These are phyloP conservation scores for Haplosporangium gracile DNA, from an alignment of 192 early-diverging fungal species.

Conservation along the genomic window DNA sequence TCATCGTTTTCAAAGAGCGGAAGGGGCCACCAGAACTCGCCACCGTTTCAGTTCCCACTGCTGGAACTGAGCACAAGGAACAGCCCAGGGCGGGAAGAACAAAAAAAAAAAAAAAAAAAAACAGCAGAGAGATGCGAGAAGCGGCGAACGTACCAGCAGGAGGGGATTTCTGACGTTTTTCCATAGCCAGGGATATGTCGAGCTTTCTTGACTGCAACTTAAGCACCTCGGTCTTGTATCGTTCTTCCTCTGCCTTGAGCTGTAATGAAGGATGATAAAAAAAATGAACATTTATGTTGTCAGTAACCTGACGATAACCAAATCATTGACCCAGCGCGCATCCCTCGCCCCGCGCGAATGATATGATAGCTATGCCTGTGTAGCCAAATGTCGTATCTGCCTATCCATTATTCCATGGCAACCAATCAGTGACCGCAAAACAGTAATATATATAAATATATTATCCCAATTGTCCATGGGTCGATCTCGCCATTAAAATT, in stretches of 20 bases:
- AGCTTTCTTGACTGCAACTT: slow-evolving; percentile 57
- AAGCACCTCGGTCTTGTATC: slow-evolving; percentile 58
- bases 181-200: slow-evolving; percentile 48
- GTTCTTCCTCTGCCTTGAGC: slow-evolving; percentile 58
- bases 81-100: neutral
- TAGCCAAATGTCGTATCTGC: neutral
- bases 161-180: slow-evolving; percentile 46
- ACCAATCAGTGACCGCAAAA: neutral
- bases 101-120: slow-evolving; percentile 13
- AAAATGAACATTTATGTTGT: neutral
- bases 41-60: neutral
- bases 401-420: neutral
- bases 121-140: neutral
- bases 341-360: neutral
- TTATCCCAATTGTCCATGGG: neutral
- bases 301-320: neutral
- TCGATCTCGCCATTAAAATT: slow-evolving; percentile 2
- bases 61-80: neutral
- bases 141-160: slow-evolving; percentile 23
- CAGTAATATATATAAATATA: neutral
- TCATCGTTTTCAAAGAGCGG: neutral
- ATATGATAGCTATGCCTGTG: neutral
- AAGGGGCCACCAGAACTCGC: neutral
- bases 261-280: slow-evolving; percentile 2
- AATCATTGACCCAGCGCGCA: neutral